Conservation (phyloP, 2,329 filamentous ascomycete genomes). For the Ambrosiella beaveri region DNA sequence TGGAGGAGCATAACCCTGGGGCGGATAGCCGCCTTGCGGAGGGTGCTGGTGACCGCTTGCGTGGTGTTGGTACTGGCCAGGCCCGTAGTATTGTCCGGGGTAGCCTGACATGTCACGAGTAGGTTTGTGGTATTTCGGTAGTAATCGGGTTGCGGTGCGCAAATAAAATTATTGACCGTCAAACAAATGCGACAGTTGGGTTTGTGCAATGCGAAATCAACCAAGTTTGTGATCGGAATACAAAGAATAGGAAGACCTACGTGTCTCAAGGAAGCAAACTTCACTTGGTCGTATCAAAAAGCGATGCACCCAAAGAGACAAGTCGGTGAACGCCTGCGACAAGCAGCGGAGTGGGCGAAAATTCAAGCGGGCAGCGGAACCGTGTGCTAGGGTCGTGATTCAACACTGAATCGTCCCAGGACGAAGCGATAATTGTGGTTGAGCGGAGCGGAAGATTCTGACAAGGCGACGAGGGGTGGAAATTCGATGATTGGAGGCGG, state of each 20-base stretch:
- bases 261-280: no score
- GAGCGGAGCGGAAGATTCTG: neutral
- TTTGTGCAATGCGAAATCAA: no score
- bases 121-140: neutral
- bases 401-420: no score
- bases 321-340: neutral
- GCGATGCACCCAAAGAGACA: no score
- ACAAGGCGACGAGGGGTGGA: neutral
- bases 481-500: neutral
- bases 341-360: neutral
- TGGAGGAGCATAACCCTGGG: slow-evolving; percentile 13
- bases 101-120: slow-evolving; percentile 11
- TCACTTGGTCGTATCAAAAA: no score
- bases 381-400: no score
- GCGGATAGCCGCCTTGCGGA: slow-evolving; percentile 9
- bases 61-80: slow-evolving; percentile 15
- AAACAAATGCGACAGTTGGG: no score
- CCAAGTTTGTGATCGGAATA: no score
- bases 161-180: neutral
- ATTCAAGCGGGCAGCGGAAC: neutral
- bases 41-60: slow-evolving; percentile 13
- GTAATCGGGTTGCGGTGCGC: neutral
- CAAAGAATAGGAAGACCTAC: no score
- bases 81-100: slow-evolving; percentile 15
- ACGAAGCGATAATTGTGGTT: neutral